phyloP scores from a whole-genome alignment of 306 rosid species.

The Coriaria nepalensis region DNA sequence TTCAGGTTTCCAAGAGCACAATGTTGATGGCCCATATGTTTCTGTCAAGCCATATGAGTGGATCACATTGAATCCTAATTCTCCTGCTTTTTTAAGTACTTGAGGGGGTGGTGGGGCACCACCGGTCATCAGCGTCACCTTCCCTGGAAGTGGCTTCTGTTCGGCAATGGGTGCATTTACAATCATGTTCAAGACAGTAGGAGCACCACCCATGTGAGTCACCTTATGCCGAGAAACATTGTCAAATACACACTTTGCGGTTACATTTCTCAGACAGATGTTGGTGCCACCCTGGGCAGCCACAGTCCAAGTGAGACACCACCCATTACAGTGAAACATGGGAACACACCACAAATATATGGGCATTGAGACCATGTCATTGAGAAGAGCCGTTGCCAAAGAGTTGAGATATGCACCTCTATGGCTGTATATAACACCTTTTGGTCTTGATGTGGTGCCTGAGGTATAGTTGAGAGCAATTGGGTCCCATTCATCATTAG shows the following conservation, averaged over 20 bases:
- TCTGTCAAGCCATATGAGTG: conserved; percentile 84
- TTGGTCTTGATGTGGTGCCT: conserved; percentile 88
- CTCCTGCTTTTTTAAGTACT: conserved; percentile 47
- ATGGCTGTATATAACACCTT: conserved; percentile 77
- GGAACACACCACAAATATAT: conserved; percentile 82
- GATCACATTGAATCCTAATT: conserved; percentile 44
- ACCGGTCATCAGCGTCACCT: conserved; percentile 57
- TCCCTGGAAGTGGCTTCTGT: conserved; percentile 39
- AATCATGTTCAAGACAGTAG: conserved; percentile 59
- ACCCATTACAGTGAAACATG: conserved; percentile 94
- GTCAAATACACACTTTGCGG: conserved; percentile 43
- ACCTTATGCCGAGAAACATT: conserved; percentile 42
- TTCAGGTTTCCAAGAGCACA: conserved; percentile 69
- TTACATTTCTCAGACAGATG: conserved; percentile 59
- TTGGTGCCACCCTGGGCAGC: conserved; percentile 94
- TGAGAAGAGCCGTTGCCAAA: conserved; percentile 41
- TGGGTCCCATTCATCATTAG: conserved; percentile 65
- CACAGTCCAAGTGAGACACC: conserved; percentile 81
- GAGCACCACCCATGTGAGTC: conserved; percentile 73
- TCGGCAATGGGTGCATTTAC: conserved; percentile 39
- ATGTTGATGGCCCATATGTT: conserved; percentile 67
- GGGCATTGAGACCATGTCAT: conserved; percentile 54
- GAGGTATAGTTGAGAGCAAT: conserved; percentile 80
- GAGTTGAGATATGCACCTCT: conserved; percentile 90
- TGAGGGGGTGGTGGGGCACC: conserved; percentile 71